Evolutionary conservation across 2,329 filamentous ascomycete genomes (phyloP).

Genomic region (Sclerotinia trifoliorum): DNA sequence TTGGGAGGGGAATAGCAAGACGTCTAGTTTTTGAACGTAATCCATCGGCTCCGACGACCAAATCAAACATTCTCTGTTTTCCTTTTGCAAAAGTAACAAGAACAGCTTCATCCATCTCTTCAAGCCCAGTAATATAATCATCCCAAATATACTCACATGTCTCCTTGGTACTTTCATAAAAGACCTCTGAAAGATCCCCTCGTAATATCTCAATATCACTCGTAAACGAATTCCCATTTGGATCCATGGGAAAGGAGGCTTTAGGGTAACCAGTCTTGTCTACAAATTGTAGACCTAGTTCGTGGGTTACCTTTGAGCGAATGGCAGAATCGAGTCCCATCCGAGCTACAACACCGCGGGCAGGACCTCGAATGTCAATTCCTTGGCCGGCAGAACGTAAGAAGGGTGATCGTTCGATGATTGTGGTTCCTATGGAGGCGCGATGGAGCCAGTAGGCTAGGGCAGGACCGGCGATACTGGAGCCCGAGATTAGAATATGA

Average conservation of each 20-base stretch:
- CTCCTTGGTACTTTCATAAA: constrained; percentile 43
- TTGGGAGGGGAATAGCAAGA: constrained; percentile 44
- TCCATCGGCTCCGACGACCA: constrained; percentile 51
- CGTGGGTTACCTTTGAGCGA: constrained; percentile 41
- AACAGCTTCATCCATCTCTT: neutral
- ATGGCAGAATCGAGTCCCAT: constrained; percentile 45
- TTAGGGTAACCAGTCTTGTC: constrained; percentile 42
- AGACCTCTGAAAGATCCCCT: constrained; percentile 44
- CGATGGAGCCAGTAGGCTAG: constrained; percentile 51
- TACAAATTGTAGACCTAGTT: constrained; percentile 47
- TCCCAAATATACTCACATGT: constrained; percentile 23
- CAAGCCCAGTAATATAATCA: neutral
- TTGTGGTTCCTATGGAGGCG: constrained; percentile 41
- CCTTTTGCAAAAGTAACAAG: constrained; percentile 6
- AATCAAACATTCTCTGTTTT: constrained; percentile 38
- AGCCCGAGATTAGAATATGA: constrained; percentile 40
- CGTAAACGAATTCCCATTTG: constrained; percentile 39
- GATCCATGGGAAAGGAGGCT: constrained; percentile 42
- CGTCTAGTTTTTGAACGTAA: constrained; percentile 49
- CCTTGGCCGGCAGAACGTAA: constrained; percentile 51
- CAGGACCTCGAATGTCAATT: constrained; percentile 51
- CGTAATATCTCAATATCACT: constrained; percentile 48
- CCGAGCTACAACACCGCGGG: constrained; percentile 43
- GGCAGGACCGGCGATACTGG: constrained; percentile 42
- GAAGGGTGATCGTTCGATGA: constrained; percentile 44